Conservation (phyloP, 805 yeast genomes). For the Pachysolen tannophilus region DNA sequence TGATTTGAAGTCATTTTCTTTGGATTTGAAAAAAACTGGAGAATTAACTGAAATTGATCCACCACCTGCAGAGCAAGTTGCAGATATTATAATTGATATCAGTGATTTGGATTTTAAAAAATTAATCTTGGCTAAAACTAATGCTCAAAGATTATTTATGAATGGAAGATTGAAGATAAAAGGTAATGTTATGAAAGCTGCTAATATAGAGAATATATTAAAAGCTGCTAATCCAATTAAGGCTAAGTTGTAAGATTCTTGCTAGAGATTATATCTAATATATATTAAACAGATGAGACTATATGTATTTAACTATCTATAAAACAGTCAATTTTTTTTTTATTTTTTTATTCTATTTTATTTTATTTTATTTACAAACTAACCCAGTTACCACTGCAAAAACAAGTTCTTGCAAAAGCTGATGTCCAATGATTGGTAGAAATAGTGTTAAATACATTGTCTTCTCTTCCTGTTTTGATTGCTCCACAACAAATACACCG, state of each 20-base stretch:
- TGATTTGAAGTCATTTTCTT: conserved; percentile 52
- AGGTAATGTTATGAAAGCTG: conserved; percentile 89
- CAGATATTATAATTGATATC: conserved; percentile 60
- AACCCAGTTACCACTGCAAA: conserved; percentile 77
- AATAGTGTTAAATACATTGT: too few species aligned
- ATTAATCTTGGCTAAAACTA: conserved; percentile 70
- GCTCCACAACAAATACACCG: conserved; percentile 51
- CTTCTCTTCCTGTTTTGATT: too few species aligned
- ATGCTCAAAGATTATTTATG: conserved; percentile 80
- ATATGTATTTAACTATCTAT: background rate
- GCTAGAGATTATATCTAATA: background rate
- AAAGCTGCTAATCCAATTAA: conserved; percentile 39
- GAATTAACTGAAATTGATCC: conserved; percentile 23
- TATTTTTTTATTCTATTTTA: conserved; percentile 3
- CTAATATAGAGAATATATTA: conserved; percentile 62
- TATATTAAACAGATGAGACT: background rate
- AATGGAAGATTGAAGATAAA: conserved; percentile 77
- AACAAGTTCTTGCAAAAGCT: conserved; percentile 65
- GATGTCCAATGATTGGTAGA: conserved; percentile 41
- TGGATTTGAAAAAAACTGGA: conserved; percentile 62
- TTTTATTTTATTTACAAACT: conserved; percentile 20
- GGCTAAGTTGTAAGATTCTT: conserved; percentile 24
- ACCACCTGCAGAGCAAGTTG: conserved; percentile 33
- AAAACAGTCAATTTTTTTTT: background rate
- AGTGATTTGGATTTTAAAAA: conserved; percentile 63